Percentiles rank a stretch among this genome's conserved stretches.
Conservation (phyloP, 225 moss, liverwort and hornwort species). For the Marchantia paleacea region DNA sequence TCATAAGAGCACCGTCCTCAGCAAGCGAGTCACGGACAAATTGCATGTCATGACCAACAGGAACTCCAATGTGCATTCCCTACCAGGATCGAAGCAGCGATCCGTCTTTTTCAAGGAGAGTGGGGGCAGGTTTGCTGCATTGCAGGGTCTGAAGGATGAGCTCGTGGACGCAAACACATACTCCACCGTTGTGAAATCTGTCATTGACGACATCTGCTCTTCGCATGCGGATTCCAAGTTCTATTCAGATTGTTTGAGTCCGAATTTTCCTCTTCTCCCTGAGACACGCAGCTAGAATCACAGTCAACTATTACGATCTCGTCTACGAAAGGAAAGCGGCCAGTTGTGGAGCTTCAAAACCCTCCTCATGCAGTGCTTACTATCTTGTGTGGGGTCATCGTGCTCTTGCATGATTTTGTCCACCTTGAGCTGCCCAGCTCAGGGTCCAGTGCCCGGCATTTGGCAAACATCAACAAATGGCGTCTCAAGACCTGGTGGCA, state of each 20-base stretch:
- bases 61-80: constrained; percentile 56
- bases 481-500: too few species aligned
- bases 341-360: not conserved
- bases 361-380: not conserved
- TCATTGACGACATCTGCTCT: constrained; percentile 33
- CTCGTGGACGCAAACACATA: not conserved
- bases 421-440: too few species aligned
- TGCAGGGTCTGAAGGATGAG: constrained; percentile 39
- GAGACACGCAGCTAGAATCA: not conserved
- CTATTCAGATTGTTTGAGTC: constrained; percentile 26
- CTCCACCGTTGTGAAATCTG: not conserved
- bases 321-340: not conserved
- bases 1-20: constrained; percentile 71
- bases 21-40: constrained; percentile 56
- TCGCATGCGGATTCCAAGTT: constrained; percentile 11
- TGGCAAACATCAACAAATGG: too few species aligned
- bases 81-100: constrained; percentile 60
- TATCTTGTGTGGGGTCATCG: too few species aligned
- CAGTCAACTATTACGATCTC: not conserved
- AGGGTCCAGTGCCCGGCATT: too few species aligned
- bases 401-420: too few species aligned
- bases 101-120: constrained; percentile 52
- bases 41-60: constrained; percentile 47
- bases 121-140: constrained; percentile 34
- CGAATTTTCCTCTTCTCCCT: not conserved